Percentiles rank a stretch among this genome's conserved stretches.
Evolutionary conservation across 805 yeast species (phyloP).

Genomic region (Saccharomycopsis sp.): DNA sequence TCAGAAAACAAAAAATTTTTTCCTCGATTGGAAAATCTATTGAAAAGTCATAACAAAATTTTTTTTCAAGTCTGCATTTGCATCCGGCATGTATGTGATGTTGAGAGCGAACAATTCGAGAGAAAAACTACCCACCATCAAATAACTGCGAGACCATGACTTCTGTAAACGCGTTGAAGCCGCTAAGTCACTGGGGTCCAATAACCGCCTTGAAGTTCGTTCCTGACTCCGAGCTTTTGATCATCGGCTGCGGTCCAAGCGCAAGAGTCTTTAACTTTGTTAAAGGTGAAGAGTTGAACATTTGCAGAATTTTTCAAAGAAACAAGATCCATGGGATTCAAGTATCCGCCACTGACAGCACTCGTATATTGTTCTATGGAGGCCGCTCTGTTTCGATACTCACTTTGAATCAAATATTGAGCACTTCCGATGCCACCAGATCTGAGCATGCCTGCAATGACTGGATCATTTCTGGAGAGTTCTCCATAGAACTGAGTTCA

Average conservation of each 20-base stretch:
- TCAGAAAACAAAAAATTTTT: too few relatives aligned
- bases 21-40: too few relatives aligned
- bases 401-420: slow-evolving; percentile 28
- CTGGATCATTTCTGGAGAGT: slow-evolving; percentile 68
- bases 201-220: slow-evolving; percentile 16
- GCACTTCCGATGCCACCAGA: slow-evolving; percentile 10
- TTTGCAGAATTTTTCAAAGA: slow-evolving; percentile 46
- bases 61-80: too few relatives aligned
- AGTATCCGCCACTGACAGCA: not conserved
- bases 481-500: slow-evolving; percentile 31
- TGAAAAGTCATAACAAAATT: too few relatives aligned
- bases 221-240: slow-evolving; percentile 3
- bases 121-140: too few relatives aligned
- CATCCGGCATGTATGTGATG: too few relatives aligned
- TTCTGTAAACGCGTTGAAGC: too few relatives aligned
- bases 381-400: slow-evolving; percentile 58
- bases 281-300: not conserved
- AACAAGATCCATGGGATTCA: slow-evolving; percentile 81
- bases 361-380: slow-evolving; percentile 49
- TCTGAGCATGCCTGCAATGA: slow-evolving; percentile 54
- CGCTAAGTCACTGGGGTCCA: slow-evolving; percentile 14
- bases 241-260: slow-evolving; percentile 14
- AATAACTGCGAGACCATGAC: too few relatives aligned
- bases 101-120: too few relatives aligned
- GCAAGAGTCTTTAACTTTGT: slow-evolving; percentile 6